A percentile compares a stretch with the other conserved stretches of the same genome.
These are phyloP conservation scores for Calonectria fujianensis DNA, from an alignment of 2,329 filamentous ascomycete species.

Conservation along the genomic window DNA sequence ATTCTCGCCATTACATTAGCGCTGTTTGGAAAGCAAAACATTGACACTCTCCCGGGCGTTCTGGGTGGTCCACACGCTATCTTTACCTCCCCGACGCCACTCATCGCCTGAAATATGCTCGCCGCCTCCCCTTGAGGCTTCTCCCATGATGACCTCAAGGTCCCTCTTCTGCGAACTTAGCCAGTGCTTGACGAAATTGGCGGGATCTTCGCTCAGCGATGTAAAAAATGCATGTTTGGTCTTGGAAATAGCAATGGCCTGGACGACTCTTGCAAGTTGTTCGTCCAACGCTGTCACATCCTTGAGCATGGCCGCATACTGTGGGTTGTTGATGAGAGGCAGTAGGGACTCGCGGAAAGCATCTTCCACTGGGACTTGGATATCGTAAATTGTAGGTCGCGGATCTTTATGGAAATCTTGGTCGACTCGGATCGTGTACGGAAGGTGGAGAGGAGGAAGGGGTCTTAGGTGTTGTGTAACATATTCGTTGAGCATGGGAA, in stretches of 20 bases:
- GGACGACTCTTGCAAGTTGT: constrained; percentile 87
- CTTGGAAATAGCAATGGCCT: constrained; percentile 88
- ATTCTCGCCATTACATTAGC: constrained; percentile 47
- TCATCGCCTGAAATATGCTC: constrained; percentile 77
- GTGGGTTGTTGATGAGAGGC: constrained; percentile 80
- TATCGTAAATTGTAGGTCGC: constrained; percentile 90
- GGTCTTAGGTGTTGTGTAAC: constrained; percentile 86
- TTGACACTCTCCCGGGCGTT: constrained; percentile 79
- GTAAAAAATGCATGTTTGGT: constrained; percentile 93
- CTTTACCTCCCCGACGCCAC: constrained; percentile 78
- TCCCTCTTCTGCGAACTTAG: constrained; percentile 93
- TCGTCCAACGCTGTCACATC: constrained; percentile 88
- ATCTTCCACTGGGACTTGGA: constrained; percentile 89
- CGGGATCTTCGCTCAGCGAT: constrained; percentile 86
- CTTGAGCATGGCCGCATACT: constrained; percentile 82
- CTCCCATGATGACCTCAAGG: constrained; percentile 90
- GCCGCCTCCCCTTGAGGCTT: constrained; percentile 79
- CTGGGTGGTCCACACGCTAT: constrained; percentile 74
- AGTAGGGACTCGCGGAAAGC: constrained; percentile 82
- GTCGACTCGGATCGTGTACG: constrained; percentile 96
- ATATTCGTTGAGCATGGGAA: constrained; percentile 89
- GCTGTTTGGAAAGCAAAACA: constrained; percentile 74
- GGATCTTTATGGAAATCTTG: constrained; percentile 85
- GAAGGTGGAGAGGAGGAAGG: constrained; percentile 86
- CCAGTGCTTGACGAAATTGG: constrained; percentile 90